Conservation (phyloP, 805 yeast species). For the Wickerhamomyces ciferrii region DNA sequence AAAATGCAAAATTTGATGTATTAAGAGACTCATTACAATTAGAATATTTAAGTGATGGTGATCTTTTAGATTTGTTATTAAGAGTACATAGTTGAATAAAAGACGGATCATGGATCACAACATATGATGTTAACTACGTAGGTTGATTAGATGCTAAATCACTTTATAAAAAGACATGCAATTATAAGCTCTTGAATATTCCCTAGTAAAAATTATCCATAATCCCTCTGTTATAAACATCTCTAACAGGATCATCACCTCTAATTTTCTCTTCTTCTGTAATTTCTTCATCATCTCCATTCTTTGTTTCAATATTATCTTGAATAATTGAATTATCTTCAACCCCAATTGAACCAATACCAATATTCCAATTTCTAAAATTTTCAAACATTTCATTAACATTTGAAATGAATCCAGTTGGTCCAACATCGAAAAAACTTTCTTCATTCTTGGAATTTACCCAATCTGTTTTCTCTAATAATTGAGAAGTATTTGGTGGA, state of each 20-base stretch:
- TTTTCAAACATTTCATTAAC: slow-evolving; percentile 53
- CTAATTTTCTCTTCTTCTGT: neutral
- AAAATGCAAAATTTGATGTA: slow-evolving; percentile 20
- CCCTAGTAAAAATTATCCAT: neutral
- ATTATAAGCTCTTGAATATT: no score
- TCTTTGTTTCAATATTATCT: slow-evolving; percentile 7
- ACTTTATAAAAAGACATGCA: slow-evolving; percentile 1
- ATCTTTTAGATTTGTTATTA: slow-evolving; percentile 30
- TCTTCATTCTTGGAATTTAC: slow-evolving; percentile 32
- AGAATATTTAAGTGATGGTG: slow-evolving; percentile 23
- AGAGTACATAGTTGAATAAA: slow-evolving; percentile 27
- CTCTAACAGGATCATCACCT: neutral
- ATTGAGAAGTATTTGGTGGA: neutral
- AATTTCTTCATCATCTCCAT: no score
- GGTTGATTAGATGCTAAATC: no score
- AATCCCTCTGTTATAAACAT: neutral
- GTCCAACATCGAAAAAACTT: slow-evolving; percentile 49
- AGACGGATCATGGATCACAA: no score
- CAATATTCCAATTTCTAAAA: slow-evolving; percentile 27
- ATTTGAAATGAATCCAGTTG: slow-evolving; percentile 65
- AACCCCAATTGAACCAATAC: slow-evolving; percentile 1
- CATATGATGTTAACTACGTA: no score
- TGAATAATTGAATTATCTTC: slow-evolving; percentile 4
- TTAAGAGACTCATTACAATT: slow-evolving; percentile 18
- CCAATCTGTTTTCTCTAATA: slow-evolving; percentile 34